Percentiles rank a stretch among this genome's conserved stretches.
Conservation (phyloP, 169 alveolate species). For the Plasmodium knowlesi region DNA sequence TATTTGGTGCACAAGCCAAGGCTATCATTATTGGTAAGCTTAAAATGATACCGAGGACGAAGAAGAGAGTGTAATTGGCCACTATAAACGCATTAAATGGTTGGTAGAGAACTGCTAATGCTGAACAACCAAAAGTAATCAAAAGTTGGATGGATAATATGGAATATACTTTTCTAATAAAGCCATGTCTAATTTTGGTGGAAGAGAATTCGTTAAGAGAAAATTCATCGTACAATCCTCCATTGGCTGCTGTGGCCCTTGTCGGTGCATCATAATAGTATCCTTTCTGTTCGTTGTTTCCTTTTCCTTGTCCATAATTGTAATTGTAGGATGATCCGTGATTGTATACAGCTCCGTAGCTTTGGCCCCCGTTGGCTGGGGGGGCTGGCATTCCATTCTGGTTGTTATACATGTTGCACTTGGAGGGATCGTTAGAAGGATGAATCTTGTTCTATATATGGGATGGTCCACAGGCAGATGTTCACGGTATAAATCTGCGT, state of each 20-base stretch:
- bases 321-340: slow-evolving; percentile 7
- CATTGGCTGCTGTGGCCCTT: slow-evolving; percentile 25
- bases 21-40: slow-evolving; percentile 73
- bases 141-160: slow-evolving; percentile 84
- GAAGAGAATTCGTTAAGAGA: slow-evolving; percentile 77
- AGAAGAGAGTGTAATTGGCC: slow-evolving; percentile 44
- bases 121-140: slow-evolving; percentile 79
- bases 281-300: slow-evolving; percentile 30
- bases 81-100: slow-evolving; percentile 68
- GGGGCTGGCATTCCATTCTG: background rate
- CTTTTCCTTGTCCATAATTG: slow-evolving; percentile 10
- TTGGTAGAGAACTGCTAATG: slow-evolving; percentile 62
- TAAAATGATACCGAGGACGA: slow-evolving; percentile 51
- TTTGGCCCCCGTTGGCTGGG: slow-evolving; percentile 4
- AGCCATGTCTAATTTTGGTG: slow-evolving; percentile 86
- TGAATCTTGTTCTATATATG: no score
- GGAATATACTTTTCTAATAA: slow-evolving; percentile 87
- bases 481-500: background rate
- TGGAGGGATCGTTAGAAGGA: no score
- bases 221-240: slow-evolving; percentile 59
- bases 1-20: slow-evolving; percentile 57
- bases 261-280: slow-evolving; percentile 29
- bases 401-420: background rate
- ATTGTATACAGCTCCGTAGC: slow-evolving; percentile 60
- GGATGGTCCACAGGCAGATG: background rate